These are phyloP conservation scores for Vinca minor DNA, from an alignment of 257 asterid genomes.

Conservation along the genomic window DNA sequence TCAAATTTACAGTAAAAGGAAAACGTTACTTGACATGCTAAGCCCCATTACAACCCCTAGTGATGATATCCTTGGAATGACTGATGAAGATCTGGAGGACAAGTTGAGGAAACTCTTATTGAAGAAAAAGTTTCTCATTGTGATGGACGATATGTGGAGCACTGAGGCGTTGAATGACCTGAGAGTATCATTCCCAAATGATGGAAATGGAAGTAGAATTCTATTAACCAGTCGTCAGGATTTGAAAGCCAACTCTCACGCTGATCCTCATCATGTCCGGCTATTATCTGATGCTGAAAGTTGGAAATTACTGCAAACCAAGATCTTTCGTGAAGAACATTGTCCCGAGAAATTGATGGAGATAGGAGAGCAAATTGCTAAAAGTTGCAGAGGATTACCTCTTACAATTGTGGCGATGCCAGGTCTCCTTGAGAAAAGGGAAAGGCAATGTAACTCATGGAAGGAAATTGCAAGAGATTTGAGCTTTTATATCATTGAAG, in stretches of 20 bases:
- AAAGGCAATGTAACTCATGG: not conserved
- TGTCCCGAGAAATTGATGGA: not conserved
- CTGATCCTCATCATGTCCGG: conserved; percentile 4
- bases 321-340: conserved; percentile 1
- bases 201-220: conserved; percentile 8
- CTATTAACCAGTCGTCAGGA: conserved; percentile 19
- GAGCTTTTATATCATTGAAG: not conserved
- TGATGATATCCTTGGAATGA: not conserved
- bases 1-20: not conserved
- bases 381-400: not conserved
- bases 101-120: not conserved
- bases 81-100: not conserved
- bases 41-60: not conserved
- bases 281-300: not conserved
- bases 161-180: not conserved
- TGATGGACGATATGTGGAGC: conserved; percentile 1
- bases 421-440: not conserved
- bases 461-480: not conserved
- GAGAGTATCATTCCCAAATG: not conserved
- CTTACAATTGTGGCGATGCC: not conserved
- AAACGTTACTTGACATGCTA: not conserved
- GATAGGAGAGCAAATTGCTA: not conserved
- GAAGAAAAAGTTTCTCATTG: not conserved
- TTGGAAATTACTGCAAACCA: conserved; percentile 8
- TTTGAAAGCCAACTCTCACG: conserved; percentile 2